Conservation (phyloP, 2,329 filamentous ascomycete species). For the Mycosphaerella sp. region DNA sequence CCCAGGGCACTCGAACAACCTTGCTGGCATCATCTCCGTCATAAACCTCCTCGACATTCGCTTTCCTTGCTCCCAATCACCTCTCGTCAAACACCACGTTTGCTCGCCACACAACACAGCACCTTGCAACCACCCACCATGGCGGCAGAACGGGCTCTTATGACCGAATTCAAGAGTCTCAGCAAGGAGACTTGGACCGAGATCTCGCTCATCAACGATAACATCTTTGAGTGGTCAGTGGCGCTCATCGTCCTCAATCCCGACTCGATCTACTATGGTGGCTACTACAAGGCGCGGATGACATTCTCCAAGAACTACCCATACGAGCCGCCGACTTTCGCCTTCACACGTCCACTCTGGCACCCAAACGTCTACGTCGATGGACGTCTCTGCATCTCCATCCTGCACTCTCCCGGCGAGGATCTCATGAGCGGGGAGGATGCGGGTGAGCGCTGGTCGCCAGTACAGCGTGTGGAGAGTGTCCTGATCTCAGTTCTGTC, state of each 20-base stretch:
- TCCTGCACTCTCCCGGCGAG: constrained; percentile 85
- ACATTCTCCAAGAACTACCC: constrained; percentile 84
- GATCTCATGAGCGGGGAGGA: constrained; percentile 87
- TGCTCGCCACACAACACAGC: background rate
- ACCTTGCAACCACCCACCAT: constrained; percentile 7
- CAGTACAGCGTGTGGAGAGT: constrained; percentile 87
- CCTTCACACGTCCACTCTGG: constrained; percentile 71
- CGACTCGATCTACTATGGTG: constrained; percentile 85
- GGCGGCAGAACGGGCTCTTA: constrained; percentile 70
- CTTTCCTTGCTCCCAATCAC: background rate
- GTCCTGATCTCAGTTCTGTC: constrained; percentile 89
- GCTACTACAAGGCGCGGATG: constrained; percentile 89
- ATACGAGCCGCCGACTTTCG: constrained; percentile 82
- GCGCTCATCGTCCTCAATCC: constrained; percentile 89
- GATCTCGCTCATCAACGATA: constrained; percentile 76
- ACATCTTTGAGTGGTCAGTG: constrained; percentile 80
- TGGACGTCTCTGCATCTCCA: constrained; percentile 91
- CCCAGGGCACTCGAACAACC: constrained; percentile 6
- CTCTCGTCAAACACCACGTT: background rate
- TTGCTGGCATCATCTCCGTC: constrained; percentile 8
- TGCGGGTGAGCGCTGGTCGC: constrained; percentile 89
- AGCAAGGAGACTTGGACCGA: constrained; percentile 90
- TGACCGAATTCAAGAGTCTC: constrained; percentile 79
- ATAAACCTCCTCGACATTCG: background rate
- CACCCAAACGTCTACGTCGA: constrained; percentile 94